Conservation (phyloP, 2,329 filamentous ascomycete genomes). For the Dactylellina cionopaga region DNA sequence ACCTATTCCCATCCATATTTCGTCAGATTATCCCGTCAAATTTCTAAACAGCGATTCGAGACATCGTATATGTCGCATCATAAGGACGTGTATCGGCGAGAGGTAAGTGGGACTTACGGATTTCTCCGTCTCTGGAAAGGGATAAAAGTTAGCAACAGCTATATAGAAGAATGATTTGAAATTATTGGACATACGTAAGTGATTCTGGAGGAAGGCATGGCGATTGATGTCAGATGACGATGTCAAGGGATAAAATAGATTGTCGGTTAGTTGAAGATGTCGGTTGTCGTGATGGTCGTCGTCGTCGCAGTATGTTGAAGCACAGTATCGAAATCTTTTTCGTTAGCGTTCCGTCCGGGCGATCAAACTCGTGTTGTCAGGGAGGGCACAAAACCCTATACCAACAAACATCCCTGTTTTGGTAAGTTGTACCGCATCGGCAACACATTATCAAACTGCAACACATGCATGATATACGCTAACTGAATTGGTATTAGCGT, state of each 20-base stretch:
- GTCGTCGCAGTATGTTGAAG: conserved; percentile 35
- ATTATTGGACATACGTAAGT: conserved; percentile 65
- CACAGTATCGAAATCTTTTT: conserved; percentile 49
- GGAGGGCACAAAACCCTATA: conserved; percentile 41
- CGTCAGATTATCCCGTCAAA: conserved; percentile 31
- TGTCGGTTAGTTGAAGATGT: conserved; percentile 43
- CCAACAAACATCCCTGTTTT: conserved; percentile 36
- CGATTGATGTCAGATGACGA: conserved; percentile 59
- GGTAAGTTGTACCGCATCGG: not conserved
- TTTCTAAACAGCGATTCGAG: conserved; percentile 39
- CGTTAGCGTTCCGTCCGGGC: conserved; percentile 36
- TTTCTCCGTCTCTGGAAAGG: conserved; percentile 66
- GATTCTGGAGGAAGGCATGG: conserved; percentile 67
- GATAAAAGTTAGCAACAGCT: conserved; percentile 59
- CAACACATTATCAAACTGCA: conserved; percentile 19
- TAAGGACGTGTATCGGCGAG: conserved; percentile 18
- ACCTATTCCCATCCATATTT: conserved; percentile 66
- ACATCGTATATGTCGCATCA: conserved; percentile 5
- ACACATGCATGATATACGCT: not conserved
- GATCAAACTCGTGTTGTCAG: conserved; percentile 17
- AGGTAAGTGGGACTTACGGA: conserved; percentile 60
- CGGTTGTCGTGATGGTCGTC: conserved; percentile 49
- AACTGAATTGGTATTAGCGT: conserved; percentile 16
- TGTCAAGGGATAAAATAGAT: conserved; percentile 22
- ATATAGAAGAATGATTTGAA: not conserved